phyloP scores from a whole-genome alignment of 225 moss, liverwort and hornwort species.

The Neckera pumila region DNA sequence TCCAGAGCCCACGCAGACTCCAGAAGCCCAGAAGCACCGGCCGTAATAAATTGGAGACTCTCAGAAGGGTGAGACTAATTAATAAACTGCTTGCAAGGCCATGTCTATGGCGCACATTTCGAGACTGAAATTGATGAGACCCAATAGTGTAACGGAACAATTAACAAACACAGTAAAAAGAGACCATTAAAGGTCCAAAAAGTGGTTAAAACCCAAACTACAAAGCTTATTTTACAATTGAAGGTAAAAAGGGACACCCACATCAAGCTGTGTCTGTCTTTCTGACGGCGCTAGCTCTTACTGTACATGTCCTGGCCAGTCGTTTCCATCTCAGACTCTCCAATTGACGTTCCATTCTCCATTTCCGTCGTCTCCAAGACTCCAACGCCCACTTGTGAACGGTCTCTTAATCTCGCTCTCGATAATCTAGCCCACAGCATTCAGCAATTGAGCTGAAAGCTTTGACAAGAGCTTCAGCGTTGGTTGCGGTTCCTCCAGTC shows the following conservation, averaged over 20 bases:
- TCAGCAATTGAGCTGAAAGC: neutral
- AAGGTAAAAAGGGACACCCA: neutral
- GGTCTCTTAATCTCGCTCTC: neutral
- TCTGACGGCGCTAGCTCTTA: neutral
- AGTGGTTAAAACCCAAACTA: neutral
- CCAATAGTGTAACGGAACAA: neutral
- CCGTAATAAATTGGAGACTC: neutral
- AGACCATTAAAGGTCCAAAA: too few relatives aligned
- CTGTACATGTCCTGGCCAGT: neutral
- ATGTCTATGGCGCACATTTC: neutral
- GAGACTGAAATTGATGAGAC: neutral
- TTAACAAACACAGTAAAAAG: neutral
- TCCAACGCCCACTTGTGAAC: neutral
- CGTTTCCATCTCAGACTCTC: neutral
- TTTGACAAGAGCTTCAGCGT: neutral
- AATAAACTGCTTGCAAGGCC: neutral
- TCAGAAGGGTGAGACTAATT: neutral
- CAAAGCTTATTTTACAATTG: neutral
- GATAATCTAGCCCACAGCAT: rapidly evolving
- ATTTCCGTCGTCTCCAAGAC: neutral
- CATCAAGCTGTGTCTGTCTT: neutral
- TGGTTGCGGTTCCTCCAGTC: too few relatives aligned
- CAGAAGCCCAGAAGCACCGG: neutral
- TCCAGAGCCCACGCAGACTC: neutral
- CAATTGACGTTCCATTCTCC: neutral